Conservation (phyloP, 306 rosid species). For the Malus orientalis region DNA sequence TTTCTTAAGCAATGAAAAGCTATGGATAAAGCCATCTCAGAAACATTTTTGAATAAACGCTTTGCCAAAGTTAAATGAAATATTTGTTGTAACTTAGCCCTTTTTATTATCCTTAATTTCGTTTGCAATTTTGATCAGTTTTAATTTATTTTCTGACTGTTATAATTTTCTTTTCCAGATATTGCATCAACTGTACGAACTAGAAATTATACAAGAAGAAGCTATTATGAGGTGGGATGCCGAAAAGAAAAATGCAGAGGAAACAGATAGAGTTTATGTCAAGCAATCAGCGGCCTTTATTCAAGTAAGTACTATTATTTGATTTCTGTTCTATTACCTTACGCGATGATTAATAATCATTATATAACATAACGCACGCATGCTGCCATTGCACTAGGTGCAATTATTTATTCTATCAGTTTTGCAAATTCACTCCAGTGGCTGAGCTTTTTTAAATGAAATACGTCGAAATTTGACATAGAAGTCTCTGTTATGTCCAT, state of each 20-base stretch:
- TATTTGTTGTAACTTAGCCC: background rate
- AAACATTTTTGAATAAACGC: background rate
- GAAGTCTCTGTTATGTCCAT: background rate
- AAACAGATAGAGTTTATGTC: conserved; percentile 65
- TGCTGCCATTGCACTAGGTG: background rate
- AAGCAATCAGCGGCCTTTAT: conserved; percentile 63
- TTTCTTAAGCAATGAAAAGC: background rate
- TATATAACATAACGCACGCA: background rate
- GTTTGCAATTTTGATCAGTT: background rate
- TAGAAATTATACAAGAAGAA: conserved; percentile 72
- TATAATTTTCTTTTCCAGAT: conserved; percentile 36
- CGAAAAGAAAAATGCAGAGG: conserved; percentile 79
- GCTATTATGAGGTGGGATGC: conserved; percentile 90
- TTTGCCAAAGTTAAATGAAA: background rate
- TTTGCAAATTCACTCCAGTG: background rate
- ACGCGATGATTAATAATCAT: background rate
- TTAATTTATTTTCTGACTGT: background rate
- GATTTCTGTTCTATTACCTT: background rate
- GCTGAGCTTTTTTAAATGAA: background rate
- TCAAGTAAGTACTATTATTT: conserved; percentile 40
- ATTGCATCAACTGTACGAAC: conserved; percentile 51
- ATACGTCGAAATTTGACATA: background rate
- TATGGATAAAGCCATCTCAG: background rate
- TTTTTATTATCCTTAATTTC: background rate
- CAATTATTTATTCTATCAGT: background rate